A percentile compares a stretch with the other conserved stretches of the same genome.
These are phyloP conservation scores for Lactarius indigo DNA, from an alignment of 768 basidiomycete genomes.

Conservation along the genomic window DNA sequence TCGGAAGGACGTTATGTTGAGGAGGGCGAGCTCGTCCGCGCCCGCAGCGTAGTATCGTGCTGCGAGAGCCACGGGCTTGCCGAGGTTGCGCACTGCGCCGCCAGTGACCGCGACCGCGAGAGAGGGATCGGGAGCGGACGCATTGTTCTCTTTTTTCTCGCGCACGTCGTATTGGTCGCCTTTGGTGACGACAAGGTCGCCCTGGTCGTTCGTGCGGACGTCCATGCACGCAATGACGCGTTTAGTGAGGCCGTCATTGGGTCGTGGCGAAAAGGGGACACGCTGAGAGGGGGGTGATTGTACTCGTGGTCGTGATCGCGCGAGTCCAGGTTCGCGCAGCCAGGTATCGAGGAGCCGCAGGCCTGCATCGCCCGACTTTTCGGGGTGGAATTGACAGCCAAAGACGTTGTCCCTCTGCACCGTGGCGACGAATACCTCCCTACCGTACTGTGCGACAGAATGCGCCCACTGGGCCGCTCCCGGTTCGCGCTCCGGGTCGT, in stretches of 20 bases:
- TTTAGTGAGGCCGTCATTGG: slow-evolving; percentile 74
- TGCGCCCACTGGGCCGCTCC: slow-evolving; percentile 73
- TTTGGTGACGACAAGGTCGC: slow-evolving; percentile 98
- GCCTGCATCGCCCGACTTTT: slow-evolving; percentile 91
- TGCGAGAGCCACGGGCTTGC: slow-evolving; percentile 92
- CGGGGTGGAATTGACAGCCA: slow-evolving; percentile 95
- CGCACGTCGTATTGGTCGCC: slow-evolving; percentile 99
- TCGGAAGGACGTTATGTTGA: slow-evolving; percentile 99
- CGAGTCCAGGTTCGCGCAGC: slow-evolving; percentile 55
- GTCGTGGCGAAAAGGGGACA: slow-evolving; percentile 37
- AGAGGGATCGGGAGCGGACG: background rate
- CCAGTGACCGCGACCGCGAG: slow-evolving; percentile 41
- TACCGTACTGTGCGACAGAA: slow-evolving; percentile 91
- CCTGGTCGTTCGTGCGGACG: slow-evolving; percentile 91
- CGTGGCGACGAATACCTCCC: slow-evolving; percentile 83
- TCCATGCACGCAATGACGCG: slow-evolving; percentile 97
- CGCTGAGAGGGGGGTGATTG: slow-evolving; percentile 36
- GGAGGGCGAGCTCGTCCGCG: slow-evolving; percentile 94
- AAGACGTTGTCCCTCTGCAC: slow-evolving; percentile 84
- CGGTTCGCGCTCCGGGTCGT: slow-evolving; percentile 52
- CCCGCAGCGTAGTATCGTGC: slow-evolving; percentile 81
- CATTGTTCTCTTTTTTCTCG: slow-evolving; percentile 77
- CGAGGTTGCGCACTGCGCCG: slow-evolving; percentile 90
- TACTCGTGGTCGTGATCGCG: slow-evolving; percentile 32
- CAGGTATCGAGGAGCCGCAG: slow-evolving; percentile 76